These are phyloP conservation scores for Monosporozyma yasuniensis DNA, from an alignment of 805 yeast genomes.

Conservation along the genomic window DNA sequence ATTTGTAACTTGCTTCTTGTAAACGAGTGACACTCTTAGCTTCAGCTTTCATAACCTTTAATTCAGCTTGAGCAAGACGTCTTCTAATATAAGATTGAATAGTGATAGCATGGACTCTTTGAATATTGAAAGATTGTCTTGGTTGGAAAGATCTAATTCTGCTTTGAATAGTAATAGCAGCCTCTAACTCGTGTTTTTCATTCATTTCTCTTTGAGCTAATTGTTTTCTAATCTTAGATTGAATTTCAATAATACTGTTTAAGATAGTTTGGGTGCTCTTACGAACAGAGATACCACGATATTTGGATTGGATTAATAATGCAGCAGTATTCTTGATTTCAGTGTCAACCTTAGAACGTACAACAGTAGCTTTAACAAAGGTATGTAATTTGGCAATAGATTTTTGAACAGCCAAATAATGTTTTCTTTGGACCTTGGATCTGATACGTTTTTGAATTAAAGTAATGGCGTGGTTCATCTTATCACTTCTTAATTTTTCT, in stretches of 20 bases:
- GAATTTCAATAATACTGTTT: constrained; percentile 34
- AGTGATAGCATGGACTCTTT: constrained; percentile 49
- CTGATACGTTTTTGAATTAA: constrained; percentile 78
- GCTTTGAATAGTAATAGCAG: constrained; percentile 68
- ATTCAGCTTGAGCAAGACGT: constrained; percentile 58
- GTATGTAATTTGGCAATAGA: constrained; percentile 54
- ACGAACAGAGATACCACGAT: constrained; percentile 49
- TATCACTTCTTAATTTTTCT: constrained; percentile 76
- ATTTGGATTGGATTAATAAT: constrained; percentile 55
- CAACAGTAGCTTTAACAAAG: constrained; percentile 51
- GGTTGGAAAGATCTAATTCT: constrained; percentile 59
- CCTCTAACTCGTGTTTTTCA: constrained; percentile 43
- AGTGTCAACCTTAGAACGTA: constrained; percentile 45
- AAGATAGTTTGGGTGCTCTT: constrained; percentile 25
- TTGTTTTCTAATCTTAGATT: constrained; percentile 44
- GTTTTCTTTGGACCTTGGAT: constrained; percentile 51
- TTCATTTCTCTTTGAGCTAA: constrained; percentile 44
- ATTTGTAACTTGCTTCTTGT: constrained; percentile 83
- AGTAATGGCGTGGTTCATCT: constrained; percentile 68
- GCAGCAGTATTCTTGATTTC: constrained; percentile 59
- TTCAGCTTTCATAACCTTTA: constrained; percentile 61
- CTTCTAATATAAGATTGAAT: constrained; percentile 77
- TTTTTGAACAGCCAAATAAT: constrained; percentile 44
- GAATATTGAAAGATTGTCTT: constrained; percentile 41
- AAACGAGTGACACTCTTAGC: constrained; percentile 86